Evolutionary conservation across 2,329 filamentous ascomycete species (phyloP), one percentile per base, ranked within the genome.

Genomic region (Trichoderma gracile): DNA sequence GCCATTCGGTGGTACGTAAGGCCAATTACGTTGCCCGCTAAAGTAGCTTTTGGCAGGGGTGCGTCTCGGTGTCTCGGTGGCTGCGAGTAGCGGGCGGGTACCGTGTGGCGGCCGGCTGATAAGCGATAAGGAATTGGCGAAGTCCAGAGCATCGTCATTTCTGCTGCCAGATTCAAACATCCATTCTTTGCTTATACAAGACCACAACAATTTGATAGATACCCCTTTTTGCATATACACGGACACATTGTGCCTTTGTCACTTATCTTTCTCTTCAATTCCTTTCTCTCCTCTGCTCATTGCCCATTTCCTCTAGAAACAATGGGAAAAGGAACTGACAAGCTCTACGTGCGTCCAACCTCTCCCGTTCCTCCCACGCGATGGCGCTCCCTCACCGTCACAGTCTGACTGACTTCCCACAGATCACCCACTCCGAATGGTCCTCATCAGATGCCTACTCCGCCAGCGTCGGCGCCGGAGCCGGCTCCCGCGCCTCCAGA

Each of bases 351-450:
- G 73, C 68, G 74, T 25, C 17, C 60, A 64, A 58, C 40, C 38
- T 8, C 57, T 30, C 27, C 5, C 30, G 6, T 47, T 17, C 54
- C 42, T 27, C 19, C 5, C 38, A 14, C 23, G 43, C 43, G 21
- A 40, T n/a, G n/a, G n/a, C n/a, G n/a, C n/a, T n/a, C n/a, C n/a
- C n/a, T n/a, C n/a, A n/a, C n/a, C n/a, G n/a, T n/a, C n/a, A 38
- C 33, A 14, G 7, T 23, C 45, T 59, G 3, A 50, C 33, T 30
- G 5, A 9, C 6, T 9, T 30, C 60, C 43, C 17, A 15, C 63
- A 80, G 76, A 99, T 99, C 73, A 99, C 95, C 63, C 96, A 99
- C 80, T 96, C 92, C 46, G 95, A 99, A 82, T 99, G 95, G 95
- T 89, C 92, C 8, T 97, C 93, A 6, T 87, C 89, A 54, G 93